Evolutionary conservation across 1,139 yeast species (phyloP), one percentile per base, ranked within the genome.

Genomic region (Zhuliangozyma blackwelliae): DNA sequence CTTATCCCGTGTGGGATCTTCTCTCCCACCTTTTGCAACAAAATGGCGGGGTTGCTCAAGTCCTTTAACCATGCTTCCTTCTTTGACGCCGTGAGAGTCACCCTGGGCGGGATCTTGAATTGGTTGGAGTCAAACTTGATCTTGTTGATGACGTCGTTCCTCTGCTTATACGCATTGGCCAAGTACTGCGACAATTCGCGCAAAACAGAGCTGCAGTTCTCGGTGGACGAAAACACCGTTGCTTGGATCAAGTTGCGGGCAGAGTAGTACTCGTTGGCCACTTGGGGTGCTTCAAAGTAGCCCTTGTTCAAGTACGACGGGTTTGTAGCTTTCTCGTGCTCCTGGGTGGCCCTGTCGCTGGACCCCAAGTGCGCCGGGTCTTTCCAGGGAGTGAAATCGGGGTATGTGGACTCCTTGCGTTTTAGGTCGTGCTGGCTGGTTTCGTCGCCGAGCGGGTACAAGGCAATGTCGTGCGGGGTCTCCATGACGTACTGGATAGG

Each of bases 1-100:
- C 90, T 68, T 20, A 90, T 76, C 0, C 97, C 97, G 55, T 90
- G 96, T 0, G 98, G 97, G n/a, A 90, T 75, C 27, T 89, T 85
- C 38, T 83, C 73, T 1, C 94, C 75, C 2, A 90, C 72, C 40
- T 75, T 77, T 36, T 75, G 66, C 34, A 90, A 61, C 0, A 96
- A 86, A 0, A 83, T 70, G 12, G 66, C 60, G 0, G 82, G 75
- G 38, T 84, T 73, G 2, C 94, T 86, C 37, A 90, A 65, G 51
- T 88, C 95, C 37, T 74, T 72, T 34, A 90, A 63, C 98, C 98
- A 90, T 1, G 79, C 68, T 45, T 88, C 96, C 44, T 82, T 73
- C 54, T 86, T 85, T 53, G 82, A 83, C 40, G 90, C 95, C 0
- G 97, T 89, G 26, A 90, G 63, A 0, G 97, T 90, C 13, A 90